These are phyloP conservation scores for Aureobasidium musti DNA, from an alignment of 2,329 filamentous ascomycete species.

Conservation along the genomic window DNA sequence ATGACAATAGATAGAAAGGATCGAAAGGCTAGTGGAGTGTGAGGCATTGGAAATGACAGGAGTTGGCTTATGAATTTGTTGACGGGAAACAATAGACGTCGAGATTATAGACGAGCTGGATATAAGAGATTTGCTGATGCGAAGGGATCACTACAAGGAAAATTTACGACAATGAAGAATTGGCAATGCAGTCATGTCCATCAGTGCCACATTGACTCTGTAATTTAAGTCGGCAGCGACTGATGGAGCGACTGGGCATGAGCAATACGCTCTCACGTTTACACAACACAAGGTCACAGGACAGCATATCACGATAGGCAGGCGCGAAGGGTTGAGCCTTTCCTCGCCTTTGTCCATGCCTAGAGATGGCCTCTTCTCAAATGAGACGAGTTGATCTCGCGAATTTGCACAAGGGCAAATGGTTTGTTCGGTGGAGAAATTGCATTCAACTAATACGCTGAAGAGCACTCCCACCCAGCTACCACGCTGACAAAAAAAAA, in stretches of 20 bases:
- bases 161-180: too few species aligned
- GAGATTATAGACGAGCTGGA: background rate
- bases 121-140: background rate
- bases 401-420: constrained; percentile 23
- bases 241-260: background rate
- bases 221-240: background rate
- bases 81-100: background rate
- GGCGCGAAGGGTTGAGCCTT: constrained; percentile 24
- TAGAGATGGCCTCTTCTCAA: constrained; percentile 26
- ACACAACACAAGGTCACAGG: constrained; percentile 5
- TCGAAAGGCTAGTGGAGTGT: too few species aligned
- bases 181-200: background rate
- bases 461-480: constrained; percentile 28
- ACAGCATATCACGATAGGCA: constrained; percentile 22
- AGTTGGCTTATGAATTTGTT: background rate
- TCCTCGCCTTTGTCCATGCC: constrained; percentile 14
- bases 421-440: constrained; percentile 29
- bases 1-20: too few species aligned
- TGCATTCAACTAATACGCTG: constrained; percentile 29
- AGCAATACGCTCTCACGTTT: background rate
- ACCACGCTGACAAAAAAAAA: constrained; percentile 28
- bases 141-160: background rate
- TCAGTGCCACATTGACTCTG: background rate
- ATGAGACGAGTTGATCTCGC: constrained; percentile 25
- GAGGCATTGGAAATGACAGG: too few species aligned